Percentiles rank a stretch among this genome's conserved stretches.
Conservation (phyloP, 208 protist species). For the Acanthamoeba triangularis region DNA sequence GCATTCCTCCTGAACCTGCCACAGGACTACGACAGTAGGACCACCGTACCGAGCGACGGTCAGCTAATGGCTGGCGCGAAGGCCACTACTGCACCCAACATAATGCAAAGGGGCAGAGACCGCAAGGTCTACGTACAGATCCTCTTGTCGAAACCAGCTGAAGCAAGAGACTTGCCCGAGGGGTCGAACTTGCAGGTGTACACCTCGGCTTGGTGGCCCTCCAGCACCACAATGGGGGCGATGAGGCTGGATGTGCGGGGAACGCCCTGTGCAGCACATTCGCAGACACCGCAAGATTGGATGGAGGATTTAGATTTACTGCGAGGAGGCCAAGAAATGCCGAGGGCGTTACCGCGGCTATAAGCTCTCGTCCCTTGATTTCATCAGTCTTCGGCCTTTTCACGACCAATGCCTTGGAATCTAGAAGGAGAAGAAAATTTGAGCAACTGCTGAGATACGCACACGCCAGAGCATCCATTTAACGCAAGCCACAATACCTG, state of each 20-base stretch:
- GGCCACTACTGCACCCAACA: background rate
- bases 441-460: background rate
- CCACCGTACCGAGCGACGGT: background rate
- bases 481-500: background rate
- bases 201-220: constrained; percentile 87
- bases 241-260: constrained; percentile 89
- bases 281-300: background rate
- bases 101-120: background rate
- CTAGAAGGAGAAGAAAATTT: background rate
- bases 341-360: background rate
- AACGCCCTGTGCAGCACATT: constrained; percentile 56
- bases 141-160: constrained; percentile 88
- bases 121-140: constrained; percentile 81
- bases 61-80: background rate
- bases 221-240: constrained; percentile 90
- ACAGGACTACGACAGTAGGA: constrained; percentile 84
- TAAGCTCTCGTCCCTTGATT: constrained; percentile 35
- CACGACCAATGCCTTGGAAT: constrained; percentile 58
- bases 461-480: background rate
- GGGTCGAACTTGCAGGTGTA: constrained; percentile 86
- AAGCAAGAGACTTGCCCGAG: constrained; percentile 84
- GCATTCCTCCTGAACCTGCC: constrained; percentile 90
- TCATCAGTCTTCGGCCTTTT: constrained; percentile 67
- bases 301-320: too few species aligned
- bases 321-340: background rate